A percentile compares a stretch with the other conserved stretches of the same genome.
Conservation (phyloP, 176 grass and related monocot species). For the Oryza rufipogon region DNA sequence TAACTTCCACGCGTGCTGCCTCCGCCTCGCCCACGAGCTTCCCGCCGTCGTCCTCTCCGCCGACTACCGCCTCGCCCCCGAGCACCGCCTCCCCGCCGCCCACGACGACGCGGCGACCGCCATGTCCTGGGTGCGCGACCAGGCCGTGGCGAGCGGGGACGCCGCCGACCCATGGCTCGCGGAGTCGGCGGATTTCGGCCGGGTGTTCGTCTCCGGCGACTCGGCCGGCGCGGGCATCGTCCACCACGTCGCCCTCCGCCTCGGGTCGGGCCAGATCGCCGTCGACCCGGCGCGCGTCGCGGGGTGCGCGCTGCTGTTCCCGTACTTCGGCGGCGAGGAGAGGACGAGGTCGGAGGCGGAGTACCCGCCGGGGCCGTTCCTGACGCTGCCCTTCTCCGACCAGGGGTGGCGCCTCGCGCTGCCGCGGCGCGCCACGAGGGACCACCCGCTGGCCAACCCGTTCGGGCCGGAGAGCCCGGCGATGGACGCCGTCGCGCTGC, state of each 20-base stretch:
- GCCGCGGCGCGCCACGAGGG: conserved; percentile 33
- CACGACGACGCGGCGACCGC: conserved; percentile 52
- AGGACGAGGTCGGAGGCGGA: conserved; percentile 57
- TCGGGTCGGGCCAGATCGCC: conserved; percentile 22
- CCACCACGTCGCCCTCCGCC: conserved; percentile 41
- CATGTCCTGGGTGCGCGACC: conserved; percentile 31
- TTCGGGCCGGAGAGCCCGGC: conserved; percentile 32
- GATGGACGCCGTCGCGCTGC: conserved; percentile 23
- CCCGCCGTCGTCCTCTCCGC: conserved; percentile 58
- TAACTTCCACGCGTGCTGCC: conserved; percentile 38
- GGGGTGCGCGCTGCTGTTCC: conserved; percentile 54
- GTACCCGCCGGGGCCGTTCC: conserved; percentile 51
- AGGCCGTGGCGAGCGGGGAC: not conserved
- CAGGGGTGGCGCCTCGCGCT: conserved; percentile 42
- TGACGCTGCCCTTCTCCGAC: conserved; percentile 33
- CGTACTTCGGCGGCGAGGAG: conserved; percentile 52
- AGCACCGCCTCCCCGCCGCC: conserved; percentile 54
- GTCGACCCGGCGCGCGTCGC: conserved; percentile 43
- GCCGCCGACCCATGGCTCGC: conserved; percentile 37
- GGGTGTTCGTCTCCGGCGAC: conserved; percentile 43
- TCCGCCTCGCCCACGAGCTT: conserved; percentile 45
- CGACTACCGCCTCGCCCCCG: conserved; percentile 66
- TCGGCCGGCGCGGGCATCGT: conserved; percentile 43
- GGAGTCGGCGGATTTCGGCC: conserved; percentile 35
- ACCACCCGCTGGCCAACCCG: conserved; percentile 51